Base-by-base conservation (phyloP, 176 grass and related monocot species). In the Thalia dealbata region DNA sequence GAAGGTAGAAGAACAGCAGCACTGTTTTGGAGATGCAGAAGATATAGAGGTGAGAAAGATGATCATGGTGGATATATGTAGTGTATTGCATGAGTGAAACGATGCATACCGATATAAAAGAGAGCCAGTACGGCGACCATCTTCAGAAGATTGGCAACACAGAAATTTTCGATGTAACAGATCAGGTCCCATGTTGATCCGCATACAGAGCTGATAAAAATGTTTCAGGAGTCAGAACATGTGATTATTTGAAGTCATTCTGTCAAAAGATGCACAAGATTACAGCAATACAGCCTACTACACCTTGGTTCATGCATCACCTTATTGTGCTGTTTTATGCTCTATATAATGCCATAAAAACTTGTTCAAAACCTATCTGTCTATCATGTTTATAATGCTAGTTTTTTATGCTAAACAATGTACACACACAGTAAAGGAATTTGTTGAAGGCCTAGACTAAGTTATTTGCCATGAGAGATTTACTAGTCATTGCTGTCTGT, bases 131-230 rank as follows among this genome's bases (percentile, higher is more conserved):
- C 72, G 1, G 51, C 82, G 14, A 79, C 66, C 32, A 82, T 58
- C 70, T 83, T 91, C 45, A 84, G 42, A 61, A 91, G 85, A 82
- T 77, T 84, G 19, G 61, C 76, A 14, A 91, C 23, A 5, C 85
- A 91, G 58, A 91, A 85, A 52, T 88, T 85, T 8, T 91, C 89
- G 9, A 91, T 38, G 70, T 91, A 91, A 71, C 88, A 91, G 14
- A 91, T 61, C 3, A 91, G 6, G 73, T 87, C 88, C 88, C 84
- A 91, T 67, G 62, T 82, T 13, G 84, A 63, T 26, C 75, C 82
- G 0, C 88, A 87, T 26, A 65, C 68, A 41, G 78, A 79, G 32
- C 84, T 91, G 78, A 16, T 48, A 76, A 41, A 75, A 41, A 75
- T 61, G 59, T 54, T 9, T 64, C 70, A 14, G 52, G 30, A n/a